Percentiles rank a stretch among this genome's conserved stretches.
These are phyloP conservation scores for Fistulifera solaris DNA, from an alignment of 108 stramenopile genomes.

Conservation along the genomic window DNA sequence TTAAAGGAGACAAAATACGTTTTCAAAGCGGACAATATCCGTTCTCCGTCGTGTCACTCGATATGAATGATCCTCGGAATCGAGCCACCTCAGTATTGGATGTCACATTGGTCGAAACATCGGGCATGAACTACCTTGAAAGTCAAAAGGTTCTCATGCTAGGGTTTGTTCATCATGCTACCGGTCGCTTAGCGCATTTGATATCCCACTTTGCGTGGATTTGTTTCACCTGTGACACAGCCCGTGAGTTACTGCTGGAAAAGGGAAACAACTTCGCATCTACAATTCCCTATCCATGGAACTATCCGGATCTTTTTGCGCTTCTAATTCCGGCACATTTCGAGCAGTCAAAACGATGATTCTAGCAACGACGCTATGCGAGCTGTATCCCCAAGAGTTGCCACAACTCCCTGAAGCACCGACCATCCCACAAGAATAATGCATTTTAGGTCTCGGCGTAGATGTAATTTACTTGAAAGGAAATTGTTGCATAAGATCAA, in stretches of 20 bases:
- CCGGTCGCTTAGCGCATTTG: too few species aligned
- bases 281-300: not conserved
- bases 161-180: not conserved
- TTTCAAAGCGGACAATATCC: conserved; percentile 8
- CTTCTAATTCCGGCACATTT: not conserved
- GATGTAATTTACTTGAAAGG: not conserved
- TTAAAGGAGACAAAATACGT: not conserved
- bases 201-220: not conserved
- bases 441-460: too few species aligned
- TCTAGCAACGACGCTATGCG: not conserved
- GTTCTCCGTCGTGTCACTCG: not conserved
- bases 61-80: conserved; percentile 9
- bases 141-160: not conserved
- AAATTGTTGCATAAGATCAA: not conserved
- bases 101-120: conserved; percentile 2
- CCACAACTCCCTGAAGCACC: too few species aligned
- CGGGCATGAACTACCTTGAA: not conserved
- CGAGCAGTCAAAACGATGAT: not conserved
- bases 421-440: too few species aligned
- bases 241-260: not conserved
- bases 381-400: not conserved
- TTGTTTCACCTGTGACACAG: not conserved
- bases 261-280: not conserved
- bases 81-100: not conserved
- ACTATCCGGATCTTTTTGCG: too few species aligned